Base-by-base conservation (phyloP, 192 early-diverging fungal genomes). In the Backusella liffmaniae region DNA sequence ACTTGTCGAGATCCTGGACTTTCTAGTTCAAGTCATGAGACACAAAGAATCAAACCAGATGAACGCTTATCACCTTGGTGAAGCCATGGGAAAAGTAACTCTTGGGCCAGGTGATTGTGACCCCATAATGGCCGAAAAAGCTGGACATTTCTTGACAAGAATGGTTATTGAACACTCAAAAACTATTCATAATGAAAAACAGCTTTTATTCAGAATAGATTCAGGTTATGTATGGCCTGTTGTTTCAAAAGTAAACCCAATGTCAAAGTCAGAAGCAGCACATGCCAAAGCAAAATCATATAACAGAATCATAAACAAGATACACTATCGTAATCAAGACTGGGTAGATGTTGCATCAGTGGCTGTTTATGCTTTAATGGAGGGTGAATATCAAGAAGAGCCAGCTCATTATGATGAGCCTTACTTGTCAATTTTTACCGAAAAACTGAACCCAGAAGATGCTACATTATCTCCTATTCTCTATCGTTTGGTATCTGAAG, bases 11-110 rank as follows among this genome's bases (percentile, higher is more conserved):
- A 72, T 80, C 35, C 34, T 80, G 34, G 79, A 76, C 66, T 80
- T 80, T 53, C 36, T 80, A n/a, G 74, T 80, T 12, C 41, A 72
- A 32, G 62, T 80, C 5, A 80, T 80, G 79, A 69, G 51, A 30
- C 74, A 80, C 70, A 80, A 80, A 72, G 29, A 39, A 23, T 15
- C 30, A 18, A 80, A 80, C 37, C 46, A 49, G n/a, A 80, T 80
- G 79, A 59, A 75, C n/a, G 79, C 79, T 16, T 70, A 70, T 37
- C 68, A 71, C 29, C 62, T 80, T 12, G 79, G 79, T 35, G 79
- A 80, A 72, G 79, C 79, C 42, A 80, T 80, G 79, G 73, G 79
- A 68, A 80, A 80, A 51, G 79, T 80, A 37, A 74, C 73, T 8
- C 69, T 80, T 10, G 79, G 79, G 18, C 79, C 79, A 9, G 56